Percentiles rank a stretch among this genome's conserved stretches.
Conservation (phyloP, 1,284 basidiomycete species). For the Caloboletus firmus region DNA sequence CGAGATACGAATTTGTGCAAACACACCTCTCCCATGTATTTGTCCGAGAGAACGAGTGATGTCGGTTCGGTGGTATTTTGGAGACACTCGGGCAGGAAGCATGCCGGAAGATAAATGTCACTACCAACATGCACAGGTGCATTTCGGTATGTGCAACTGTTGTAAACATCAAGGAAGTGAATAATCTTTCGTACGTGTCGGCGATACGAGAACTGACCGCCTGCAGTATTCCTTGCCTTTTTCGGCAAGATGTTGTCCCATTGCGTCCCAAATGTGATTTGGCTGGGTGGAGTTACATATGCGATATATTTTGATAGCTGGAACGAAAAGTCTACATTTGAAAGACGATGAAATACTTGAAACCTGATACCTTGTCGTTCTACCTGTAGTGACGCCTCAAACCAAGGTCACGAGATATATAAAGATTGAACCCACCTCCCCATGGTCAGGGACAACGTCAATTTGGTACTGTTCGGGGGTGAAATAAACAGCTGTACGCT, state of each 20-base stretch:
- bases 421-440: constrained; percentile 39
- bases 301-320: constrained; percentile 63
- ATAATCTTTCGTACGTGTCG: background rate
- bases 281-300: constrained; percentile 63
- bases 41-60: constrained; percentile 18
- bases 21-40: constrained; percentile 27
- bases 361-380: constrained; percentile 52
- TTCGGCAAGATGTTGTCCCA: constrained; percentile 50
- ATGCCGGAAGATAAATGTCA: constrained; percentile 46
- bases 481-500: background rate
- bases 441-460: constrained; percentile 55
- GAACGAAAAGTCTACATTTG: background rate
- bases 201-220: constrained; percentile 33
- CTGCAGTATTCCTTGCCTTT: constrained; percentile 55
- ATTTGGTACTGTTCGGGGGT: constrained; percentile 54
- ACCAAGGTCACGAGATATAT: background rate
- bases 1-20: background rate
- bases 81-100: constrained; percentile 37
- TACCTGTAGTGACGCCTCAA: constrained; percentile 33
- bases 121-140: constrained; percentile 38
- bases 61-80: background rate
- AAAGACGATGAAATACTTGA: background rate
- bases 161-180: background rate
- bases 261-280: constrained; percentile 56
- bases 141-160: constrained; percentile 48